Conservation (phyloP, 495 filamentous ascomycete genomes). For the Cudoniella acicularis region DNA sequence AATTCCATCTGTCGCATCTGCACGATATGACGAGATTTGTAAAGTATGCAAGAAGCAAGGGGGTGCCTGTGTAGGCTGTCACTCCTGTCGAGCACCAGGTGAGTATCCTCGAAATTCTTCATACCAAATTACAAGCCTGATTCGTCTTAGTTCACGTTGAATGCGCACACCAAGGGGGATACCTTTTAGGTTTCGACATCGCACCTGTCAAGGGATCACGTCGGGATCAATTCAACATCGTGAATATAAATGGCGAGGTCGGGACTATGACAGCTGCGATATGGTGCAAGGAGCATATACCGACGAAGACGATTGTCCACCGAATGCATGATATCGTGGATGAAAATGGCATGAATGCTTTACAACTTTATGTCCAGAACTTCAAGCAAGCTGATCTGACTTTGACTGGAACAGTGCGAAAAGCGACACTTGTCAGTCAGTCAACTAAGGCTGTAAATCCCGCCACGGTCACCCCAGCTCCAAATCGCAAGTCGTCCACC, state of each 20-base stretch:
- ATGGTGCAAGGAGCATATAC: slow-evolving; percentile 85
- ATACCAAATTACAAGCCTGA: slow-evolving; percentile 3
- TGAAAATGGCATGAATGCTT: slow-evolving; percentile 59
- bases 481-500: slow-evolving; percentile 24
- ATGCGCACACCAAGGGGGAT: slow-evolving; percentile 82
- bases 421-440: slow-evolving; percentile 48
- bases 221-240: slow-evolving; percentile 66
- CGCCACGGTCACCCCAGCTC: background rate
- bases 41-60: slow-evolving; percentile 72
- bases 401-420: slow-evolving; percentile 85
- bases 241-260: slow-evolving; percentile 70
- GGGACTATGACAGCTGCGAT: slow-evolving; percentile 75
- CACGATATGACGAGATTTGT: slow-evolving; percentile 69
- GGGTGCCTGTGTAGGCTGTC: slow-evolving; percentile 80
- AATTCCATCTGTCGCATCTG: slow-evolving; percentile 68
- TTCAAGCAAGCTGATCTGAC: slow-evolving; percentile 94
- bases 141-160: slow-evolving; percentile 71
- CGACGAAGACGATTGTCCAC: slow-evolving; percentile 66
- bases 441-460: slow-evolving; percentile 23
- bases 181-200: slow-evolving; percentile 84
- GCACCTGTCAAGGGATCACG: slow-evolving; percentile 84
- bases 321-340: slow-evolving; percentile 69
- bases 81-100: slow-evolving; percentile 66
- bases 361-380: slow-evolving; percentile 80
- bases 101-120: slow-evolving; percentile 28